These are phyloP conservation scores for Tetrahymena elliotti DNA, from an alignment of 73 alveolate species.

Conservation along the genomic window DNA sequence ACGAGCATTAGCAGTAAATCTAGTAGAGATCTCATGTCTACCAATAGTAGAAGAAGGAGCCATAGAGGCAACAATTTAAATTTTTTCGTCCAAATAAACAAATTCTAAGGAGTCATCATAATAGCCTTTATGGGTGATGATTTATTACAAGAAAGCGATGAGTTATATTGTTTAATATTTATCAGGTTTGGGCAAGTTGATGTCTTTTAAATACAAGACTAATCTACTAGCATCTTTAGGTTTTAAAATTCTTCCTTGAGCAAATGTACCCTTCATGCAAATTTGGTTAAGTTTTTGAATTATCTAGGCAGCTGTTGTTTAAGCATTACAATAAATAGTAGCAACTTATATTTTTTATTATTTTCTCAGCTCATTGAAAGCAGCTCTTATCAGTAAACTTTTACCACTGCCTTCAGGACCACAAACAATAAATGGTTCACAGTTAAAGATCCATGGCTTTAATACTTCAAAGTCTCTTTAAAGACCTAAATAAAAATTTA, in stretches of 20 bases:
- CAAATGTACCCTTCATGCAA: constrained; percentile 86
- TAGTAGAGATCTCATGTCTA: constrained; percentile 93
- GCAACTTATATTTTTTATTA: constrained; percentile 73
- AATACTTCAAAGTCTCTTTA: constrained; percentile 48
- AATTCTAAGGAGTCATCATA: constrained; percentile 99
- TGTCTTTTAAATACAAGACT: constrained; percentile 96
- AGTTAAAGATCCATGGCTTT: constrained; percentile 86
- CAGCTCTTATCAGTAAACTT: constrained; percentile 85
- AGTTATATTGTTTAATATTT: constrained; percentile 96
- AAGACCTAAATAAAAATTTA: not conserved
- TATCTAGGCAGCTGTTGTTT: constrained; percentile 65
- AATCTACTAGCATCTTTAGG: constrained; percentile 95
- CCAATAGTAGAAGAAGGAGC: constrained; percentile 99
- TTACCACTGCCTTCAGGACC: constrained; percentile 99
- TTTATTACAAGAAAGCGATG: constrained; percentile 96
- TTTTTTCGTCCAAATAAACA: constrained; percentile 91
- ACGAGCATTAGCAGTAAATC: constrained; percentile 99
- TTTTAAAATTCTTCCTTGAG: constrained; percentile 87
- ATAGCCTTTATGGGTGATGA: constrained; percentile 98
- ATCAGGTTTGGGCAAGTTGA: constrained; percentile 99
- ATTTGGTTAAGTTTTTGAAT: constrained; percentile 96
- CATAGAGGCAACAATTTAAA: constrained; percentile 98
- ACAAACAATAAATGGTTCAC: constrained; percentile 95
- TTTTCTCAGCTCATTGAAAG: constrained; percentile 72
- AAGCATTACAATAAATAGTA: constrained; percentile 63